A percentile compares a stretch with the other conserved stretches of the same genome.
These are phyloP conservation scores for Saccharomyces hybrid DNA, from an alignment of 1,139 yeast species.

Conservation along the genomic window DNA sequence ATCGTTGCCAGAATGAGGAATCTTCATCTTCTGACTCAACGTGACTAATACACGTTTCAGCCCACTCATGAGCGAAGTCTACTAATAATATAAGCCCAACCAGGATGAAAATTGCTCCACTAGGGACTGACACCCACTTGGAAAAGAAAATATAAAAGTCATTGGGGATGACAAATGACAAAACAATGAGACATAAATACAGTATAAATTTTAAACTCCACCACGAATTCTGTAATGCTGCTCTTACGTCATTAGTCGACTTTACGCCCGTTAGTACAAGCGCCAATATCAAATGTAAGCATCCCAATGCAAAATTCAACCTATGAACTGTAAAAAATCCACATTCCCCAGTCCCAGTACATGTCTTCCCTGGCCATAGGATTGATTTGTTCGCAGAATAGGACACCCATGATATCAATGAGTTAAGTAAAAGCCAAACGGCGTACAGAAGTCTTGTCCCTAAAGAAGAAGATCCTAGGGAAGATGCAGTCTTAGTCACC, in stretches of 20 bases:
- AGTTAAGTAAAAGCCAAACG: conserved; percentile 62
- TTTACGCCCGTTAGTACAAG: conserved; percentile 61
- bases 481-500: conserved; percentile 45
- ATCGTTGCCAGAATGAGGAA: conserved; percentile 61
- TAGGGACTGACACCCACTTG: conserved; percentile 75
- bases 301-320: conserved; percentile 79
- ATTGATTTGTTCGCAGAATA: conserved; percentile 79
- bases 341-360: conserved; percentile 75
- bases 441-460: conserved; percentile 84
- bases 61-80: conserved; percentile 99
- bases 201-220: conserved; percentile 73
- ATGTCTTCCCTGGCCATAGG: conserved; percentile 66
- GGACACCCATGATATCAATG: conserved; percentile 75
- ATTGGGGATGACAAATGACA: conserved; percentile 80
- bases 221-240: conserved; percentile 80
- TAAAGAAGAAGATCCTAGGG: conserved; percentile 59
- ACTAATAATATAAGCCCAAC: conserved; percentile 86
- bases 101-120: conserved; percentile 77
- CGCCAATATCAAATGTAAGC: conserved; percentile 69
- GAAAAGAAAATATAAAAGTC: conserved; percentile 85
- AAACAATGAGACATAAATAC: conserved; percentile 51
- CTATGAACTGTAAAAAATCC: conserved; percentile 93
- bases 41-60: conserved; percentile 87
- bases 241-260: conserved; percentile 72
- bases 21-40: conserved; percentile 82